Percentiles rank a stretch among this genome's conserved stretches.
These are phyloP conservation scores for Petunia secreta DNA, from an alignment of 257 asterid species.

Conservation along the genomic window DNA sequence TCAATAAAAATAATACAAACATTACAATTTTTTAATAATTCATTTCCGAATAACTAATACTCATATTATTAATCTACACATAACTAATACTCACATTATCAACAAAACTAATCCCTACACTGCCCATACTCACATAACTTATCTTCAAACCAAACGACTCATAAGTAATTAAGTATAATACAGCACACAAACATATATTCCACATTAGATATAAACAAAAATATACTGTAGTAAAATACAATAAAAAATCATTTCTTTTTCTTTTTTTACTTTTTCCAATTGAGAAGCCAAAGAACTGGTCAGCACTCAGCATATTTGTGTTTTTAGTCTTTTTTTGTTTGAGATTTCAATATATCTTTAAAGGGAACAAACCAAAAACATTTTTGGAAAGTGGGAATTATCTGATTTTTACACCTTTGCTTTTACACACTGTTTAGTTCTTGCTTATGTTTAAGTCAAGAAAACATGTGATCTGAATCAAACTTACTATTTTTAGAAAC, in stretches of 20 bases:
- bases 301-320: conserved; percentile 56
- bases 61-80: too few species aligned
- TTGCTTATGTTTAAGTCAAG: conserved; percentile 28
- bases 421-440: conserved; percentile 24
- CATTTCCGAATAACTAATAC: too few species aligned
- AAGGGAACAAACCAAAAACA: conserved; percentile 38
- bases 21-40: too few species aligned
- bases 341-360: conserved; percentile 45
- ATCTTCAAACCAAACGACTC: too few species aligned
- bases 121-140: too few species aligned
- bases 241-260: conserved; percentile 25
- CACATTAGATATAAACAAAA: conserved; percentile 14
- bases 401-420: conserved; percentile 27
- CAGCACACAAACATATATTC: conserved; percentile 32
- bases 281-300: conserved; percentile 40
- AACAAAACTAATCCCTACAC: too few species aligned
- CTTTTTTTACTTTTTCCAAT: conserved; percentile 36
- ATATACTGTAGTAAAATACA: conserved; percentile 24
- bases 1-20: too few species aligned
- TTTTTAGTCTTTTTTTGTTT: conserved; percentile 33
- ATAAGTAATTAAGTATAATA: not conserved
- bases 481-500: conserved; percentile 25
- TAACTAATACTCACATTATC: too few species aligned
- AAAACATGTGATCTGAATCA: conserved; percentile 31
- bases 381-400: conserved; percentile 44